Percentiles rank a stretch among this genome's conserved stretches.
Evolutionary conservation across 768 basidiomycete species (phyloP).

Genomic region (Suillus paluster): DNA sequence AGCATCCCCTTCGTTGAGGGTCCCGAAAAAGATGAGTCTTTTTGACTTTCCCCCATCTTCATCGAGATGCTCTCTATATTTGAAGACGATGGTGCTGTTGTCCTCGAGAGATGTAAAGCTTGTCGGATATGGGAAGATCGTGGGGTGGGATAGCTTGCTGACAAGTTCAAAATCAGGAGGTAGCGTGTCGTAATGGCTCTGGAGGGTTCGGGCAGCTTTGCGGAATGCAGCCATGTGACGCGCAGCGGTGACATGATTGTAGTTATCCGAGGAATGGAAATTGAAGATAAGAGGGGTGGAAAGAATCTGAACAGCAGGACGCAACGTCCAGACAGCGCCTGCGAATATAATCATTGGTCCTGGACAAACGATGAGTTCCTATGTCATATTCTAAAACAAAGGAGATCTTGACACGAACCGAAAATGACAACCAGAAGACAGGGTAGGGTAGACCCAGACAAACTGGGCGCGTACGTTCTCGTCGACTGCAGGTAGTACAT

Average conservation of each 20-base stretch:
- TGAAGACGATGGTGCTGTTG: slow-evolving; percentile 14
- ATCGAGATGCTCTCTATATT: slow-evolving; percentile 15
- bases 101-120: slow-evolving; percentile 17
- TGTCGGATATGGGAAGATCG: slow-evolving; percentile 12
- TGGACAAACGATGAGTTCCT: slow-evolving; percentile 9
- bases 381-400: slow-evolving; percentile 1
- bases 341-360: slow-evolving; percentile 33
- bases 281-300: slow-evolving; percentile 27
- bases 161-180: slow-evolving; percentile 5
- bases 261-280: slow-evolving; percentile 25
- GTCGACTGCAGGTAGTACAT: slow-evolving; percentile 26
- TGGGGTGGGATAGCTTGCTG: neutral
- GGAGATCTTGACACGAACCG: slow-evolving; percentile 19
- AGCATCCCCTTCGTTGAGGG: slow-evolving; percentile 6
- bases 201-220: slow-evolving; percentile 24
- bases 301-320: slow-evolving; percentile 28
- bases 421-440: slow-evolving; percentile 29
- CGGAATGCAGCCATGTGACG: slow-evolving; percentile 32
- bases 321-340: slow-evolving; percentile 28
- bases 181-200: slow-evolving; percentile 27
- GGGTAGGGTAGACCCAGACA: slow-evolving; percentile 25
- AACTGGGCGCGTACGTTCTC: slow-evolving; percentile 6
- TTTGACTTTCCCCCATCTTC: neutral
- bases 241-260: slow-evolving; percentile 3
- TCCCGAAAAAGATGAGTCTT: slow-evolving; percentile 18